Conservation (phyloP, 306 rosid species). For the Lathyrus tuberosus region DNA sequence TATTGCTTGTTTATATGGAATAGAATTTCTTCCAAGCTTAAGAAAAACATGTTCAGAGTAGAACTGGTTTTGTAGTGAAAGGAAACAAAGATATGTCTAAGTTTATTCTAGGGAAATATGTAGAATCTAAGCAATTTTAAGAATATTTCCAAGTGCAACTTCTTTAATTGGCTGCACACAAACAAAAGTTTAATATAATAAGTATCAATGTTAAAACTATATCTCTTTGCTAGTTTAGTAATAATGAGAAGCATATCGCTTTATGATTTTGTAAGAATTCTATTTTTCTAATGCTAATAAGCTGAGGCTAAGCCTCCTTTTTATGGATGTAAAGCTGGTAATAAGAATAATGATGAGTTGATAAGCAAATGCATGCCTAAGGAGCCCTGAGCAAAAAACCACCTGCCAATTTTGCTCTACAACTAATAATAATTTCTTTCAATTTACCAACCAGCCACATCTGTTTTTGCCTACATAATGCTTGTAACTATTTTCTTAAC, state of each 20-base stretch:
- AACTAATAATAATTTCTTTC: neutral
- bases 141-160: too few relatives aligned
- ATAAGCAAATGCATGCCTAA: constrained; percentile 12
- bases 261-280: neutral
- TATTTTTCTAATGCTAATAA: constrained; percentile 3
- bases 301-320: neutral
- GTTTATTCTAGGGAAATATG: too few relatives aligned
- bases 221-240: constrained; percentile 3
- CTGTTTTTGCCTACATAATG: neutral
- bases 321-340: constrained; percentile 21
- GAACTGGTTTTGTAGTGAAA: too few relatives aligned
- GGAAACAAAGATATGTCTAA: too few relatives aligned
- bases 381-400: constrained; percentile 10
- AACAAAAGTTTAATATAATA: too few relatives aligned
- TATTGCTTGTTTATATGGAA: too few relatives aligned
- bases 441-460: neutral
- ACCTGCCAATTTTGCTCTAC: neutral
- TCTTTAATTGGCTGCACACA: too few relatives aligned
- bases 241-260: neutral
- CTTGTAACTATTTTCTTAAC: too few relatives aligned
- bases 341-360: constrained; percentile 6
- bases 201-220: too few relatives aligned
- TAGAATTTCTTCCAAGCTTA: too few relatives aligned
- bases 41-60: too few relatives aligned
- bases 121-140: too few relatives aligned